phyloP scores from a whole-genome alignment of 371 early-diverging fungal species.

The Mortierella polycephala region DNA sequence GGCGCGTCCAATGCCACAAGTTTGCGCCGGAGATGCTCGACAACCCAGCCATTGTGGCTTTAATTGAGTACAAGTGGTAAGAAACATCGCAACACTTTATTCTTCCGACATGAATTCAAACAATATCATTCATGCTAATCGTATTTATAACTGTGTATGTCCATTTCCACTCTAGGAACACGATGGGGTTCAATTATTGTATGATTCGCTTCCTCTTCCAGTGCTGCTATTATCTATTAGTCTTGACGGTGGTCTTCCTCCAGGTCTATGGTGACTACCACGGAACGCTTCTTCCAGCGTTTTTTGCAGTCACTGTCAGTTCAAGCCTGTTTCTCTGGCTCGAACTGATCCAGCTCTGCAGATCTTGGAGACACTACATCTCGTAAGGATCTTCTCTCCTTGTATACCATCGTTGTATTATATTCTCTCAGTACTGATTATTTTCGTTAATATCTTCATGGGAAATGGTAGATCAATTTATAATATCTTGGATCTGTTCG shows the following conservation, averaged over 20 bases:
- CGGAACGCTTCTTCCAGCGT: background rate
- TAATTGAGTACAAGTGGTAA: constrained; percentile 10
- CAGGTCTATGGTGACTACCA: constrained; percentile 3
- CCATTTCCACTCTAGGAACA: constrained; percentile 3
- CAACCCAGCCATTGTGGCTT: too few relatives aligned
- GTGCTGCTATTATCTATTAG: background rate
- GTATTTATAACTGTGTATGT: too few relatives aligned
- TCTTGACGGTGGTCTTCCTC: background rate
- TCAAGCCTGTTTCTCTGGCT: constrained; percentile 4
- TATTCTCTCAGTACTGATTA: too few relatives aligned
- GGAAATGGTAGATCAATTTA: constrained; percentile 7
- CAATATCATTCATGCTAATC: too few relatives aligned
- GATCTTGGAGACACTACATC: background rate
- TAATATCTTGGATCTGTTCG: constrained; percentile 1
- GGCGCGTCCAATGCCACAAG: too few relatives aligned
- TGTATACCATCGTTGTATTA: too few relatives aligned
- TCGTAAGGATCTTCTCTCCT: background rate
- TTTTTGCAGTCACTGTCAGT: background rate
- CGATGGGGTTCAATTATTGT: background rate
- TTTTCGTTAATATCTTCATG: too few relatives aligned
- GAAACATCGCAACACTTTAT: too few relatives aligned
- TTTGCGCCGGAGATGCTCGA: too few relatives aligned
- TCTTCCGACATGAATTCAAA: background rate
- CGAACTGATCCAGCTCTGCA: background rate
- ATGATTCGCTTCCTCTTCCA: constrained; percentile 3